phyloP scores from a whole-genome alignment of 331 rosid genomes.

The Dryas integrifolia region DNA sequence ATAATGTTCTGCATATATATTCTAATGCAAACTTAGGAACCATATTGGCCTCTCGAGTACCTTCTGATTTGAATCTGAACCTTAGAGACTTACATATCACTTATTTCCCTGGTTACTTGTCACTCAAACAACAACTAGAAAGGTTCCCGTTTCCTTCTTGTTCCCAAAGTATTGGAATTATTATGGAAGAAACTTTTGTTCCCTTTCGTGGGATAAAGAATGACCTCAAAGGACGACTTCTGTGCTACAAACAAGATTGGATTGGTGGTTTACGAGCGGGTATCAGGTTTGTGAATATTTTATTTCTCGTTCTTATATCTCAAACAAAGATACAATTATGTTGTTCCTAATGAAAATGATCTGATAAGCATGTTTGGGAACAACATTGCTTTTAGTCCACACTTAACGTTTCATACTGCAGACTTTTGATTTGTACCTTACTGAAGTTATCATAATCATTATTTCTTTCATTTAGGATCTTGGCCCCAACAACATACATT shows the following conservation, averaged over 20 bases:
- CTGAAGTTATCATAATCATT: conserved; percentile 24
- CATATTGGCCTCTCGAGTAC: conserved; percentile 56
- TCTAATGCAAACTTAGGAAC: conserved; percentile 38
- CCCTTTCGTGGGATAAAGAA: conserved; percentile 93
- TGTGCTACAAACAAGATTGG: conserved; percentile 95
- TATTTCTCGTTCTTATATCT: not conserved
- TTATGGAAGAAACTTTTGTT: conserved; percentile 96
- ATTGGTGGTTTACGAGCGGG: conserved; percentile 76
- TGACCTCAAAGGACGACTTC: conserved; percentile 75
- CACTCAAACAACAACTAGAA: conserved; percentile 29
- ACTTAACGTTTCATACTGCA: not conserved
- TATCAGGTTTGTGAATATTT: conserved; percentile 59
- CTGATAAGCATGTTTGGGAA: conserved; percentile 1
- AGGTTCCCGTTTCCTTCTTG: conserved; percentile 25
- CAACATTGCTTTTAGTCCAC: conserved; percentile 5
- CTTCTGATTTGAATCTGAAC: conserved; percentile 26
- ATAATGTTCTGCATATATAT: conserved; percentile 23
- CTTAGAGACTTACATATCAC: conserved; percentile 29
- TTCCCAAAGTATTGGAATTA: conserved; percentile 24
- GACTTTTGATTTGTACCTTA: not conserved
- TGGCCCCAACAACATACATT: conserved; percentile 96
- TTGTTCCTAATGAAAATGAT: conserved; percentile 14
- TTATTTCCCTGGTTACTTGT: conserved; percentile 19
- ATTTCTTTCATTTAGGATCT: conserved; percentile 60
- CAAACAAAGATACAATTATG: not conserved